Evolutionary conservation across 1,139 yeast species (phyloP).

Genomic region (Geotrichum bryndzae): DNA sequence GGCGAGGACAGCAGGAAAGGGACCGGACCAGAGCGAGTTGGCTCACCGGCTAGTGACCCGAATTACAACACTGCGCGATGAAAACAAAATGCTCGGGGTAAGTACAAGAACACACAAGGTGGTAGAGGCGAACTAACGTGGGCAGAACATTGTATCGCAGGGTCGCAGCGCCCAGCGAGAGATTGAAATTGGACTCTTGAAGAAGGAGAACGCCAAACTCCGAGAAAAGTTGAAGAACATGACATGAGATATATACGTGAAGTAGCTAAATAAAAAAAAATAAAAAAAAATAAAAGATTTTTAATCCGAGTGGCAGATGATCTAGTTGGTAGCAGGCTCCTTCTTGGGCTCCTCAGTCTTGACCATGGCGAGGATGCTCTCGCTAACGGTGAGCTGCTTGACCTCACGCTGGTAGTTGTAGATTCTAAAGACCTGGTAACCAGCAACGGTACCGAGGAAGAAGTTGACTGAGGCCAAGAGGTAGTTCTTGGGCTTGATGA

Average conservation of each 20-base stretch:
- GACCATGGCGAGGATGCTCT: slow-evolving; percentile 54
- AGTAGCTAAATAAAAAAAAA: not conserved
- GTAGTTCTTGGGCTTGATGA: slow-evolving; percentile 81
- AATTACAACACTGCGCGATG: slow-evolving; percentile 55
- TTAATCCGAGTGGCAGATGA: not conserved
- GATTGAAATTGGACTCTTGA: slow-evolving; percentile 6
- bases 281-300: not conserved
- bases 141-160: slow-evolving; percentile 10
- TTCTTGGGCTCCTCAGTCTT: not conserved
- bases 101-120: slow-evolving; percentile 6
- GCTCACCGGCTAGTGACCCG: slow-evolving; percentile 70
- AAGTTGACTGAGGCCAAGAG: slow-evolving; percentile 89
- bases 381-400: slow-evolving; percentile 46
- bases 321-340: not conserved
- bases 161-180: slow-evolving; percentile 11
- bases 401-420: slow-evolving; percentile 50
- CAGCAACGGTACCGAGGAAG: slow-evolving; percentile 87
- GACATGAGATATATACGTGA: not conserved
- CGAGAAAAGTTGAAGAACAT: slow-evolving; percentile 2
- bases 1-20: slow-evolving; percentile 1
- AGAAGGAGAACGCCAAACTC: slow-evolving; percentile 9
- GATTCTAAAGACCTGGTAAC: slow-evolving; percentile 72
- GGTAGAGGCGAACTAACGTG: not conserved
- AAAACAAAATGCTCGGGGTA: slow-evolving; percentile 59
- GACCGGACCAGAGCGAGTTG: slow-evolving; percentile 60